phyloP scores from a whole-genome alignment of 768 basidiomycete genomes.

The Agrocybe pediades region DNA sequence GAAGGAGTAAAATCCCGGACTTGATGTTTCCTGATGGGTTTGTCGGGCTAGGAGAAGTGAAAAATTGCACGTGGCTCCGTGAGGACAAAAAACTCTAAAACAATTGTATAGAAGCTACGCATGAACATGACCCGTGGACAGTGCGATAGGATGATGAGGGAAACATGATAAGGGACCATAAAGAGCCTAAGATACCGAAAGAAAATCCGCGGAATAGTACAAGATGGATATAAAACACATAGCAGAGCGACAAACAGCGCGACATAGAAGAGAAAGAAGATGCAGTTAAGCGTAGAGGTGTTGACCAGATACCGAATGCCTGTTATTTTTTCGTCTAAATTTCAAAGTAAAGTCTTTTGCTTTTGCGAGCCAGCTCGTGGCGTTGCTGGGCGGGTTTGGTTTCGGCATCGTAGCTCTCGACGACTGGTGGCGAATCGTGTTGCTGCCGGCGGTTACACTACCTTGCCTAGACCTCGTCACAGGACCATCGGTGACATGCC shows the following conservation, averaged over 20 bases:
- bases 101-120: not conserved
- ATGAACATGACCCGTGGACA: too few relatives aligned
- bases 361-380: conserved; percentile 13
- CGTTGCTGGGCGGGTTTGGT: conserved; percentile 15
- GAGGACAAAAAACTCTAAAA: not conserved
- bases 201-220: not conserved
- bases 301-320: conserved; percentile 6
- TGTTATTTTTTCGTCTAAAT: conserved; percentile 9
- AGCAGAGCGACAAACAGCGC: not conserved
- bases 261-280: not conserved
- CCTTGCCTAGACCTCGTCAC: conserved; percentile 22
- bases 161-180: not conserved
- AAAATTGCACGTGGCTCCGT: not conserved
- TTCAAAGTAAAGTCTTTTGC: conserved; percentile 13
- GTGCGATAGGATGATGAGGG: not conserved
- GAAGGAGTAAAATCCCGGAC: too few relatives aligned
- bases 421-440: conserved; percentile 34
- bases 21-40: too few relatives aligned
- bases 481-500: conserved; percentile 17
- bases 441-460: conserved; percentile 24
- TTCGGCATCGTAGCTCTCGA: conserved; percentile 32
- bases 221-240: not conserved
- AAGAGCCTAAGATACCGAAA: not conserved
- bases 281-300: conserved; percentile 8
- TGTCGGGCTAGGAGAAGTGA: not conserved